Evolutionary conservation across 805 yeast species (phyloP).

Genomic region (Wickerhamiella azymoides): DNA sequence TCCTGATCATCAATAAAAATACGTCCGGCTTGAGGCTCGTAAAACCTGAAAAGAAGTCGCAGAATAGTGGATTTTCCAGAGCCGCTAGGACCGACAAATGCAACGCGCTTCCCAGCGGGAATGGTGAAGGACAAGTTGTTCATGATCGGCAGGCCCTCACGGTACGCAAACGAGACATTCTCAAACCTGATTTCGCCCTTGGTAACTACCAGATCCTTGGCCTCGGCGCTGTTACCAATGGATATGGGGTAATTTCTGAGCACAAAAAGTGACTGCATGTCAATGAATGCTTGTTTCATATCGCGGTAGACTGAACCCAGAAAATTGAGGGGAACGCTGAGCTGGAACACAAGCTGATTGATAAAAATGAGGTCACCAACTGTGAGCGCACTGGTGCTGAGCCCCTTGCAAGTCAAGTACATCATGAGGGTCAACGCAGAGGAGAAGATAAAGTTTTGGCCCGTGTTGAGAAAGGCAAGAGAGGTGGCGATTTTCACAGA

Average conservation of each 20-base stretch:
- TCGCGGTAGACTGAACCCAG: constrained; percentile 93
- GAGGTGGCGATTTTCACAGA: constrained; percentile 63
- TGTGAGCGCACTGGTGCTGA: constrained; percentile 64
- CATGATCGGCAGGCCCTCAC: constrained; percentile 74
- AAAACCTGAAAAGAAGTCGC: constrained; percentile 74
- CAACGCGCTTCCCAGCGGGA: constrained; percentile 84
- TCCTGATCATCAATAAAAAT: constrained; percentile 84
- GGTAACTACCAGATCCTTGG: constrained; percentile 43
- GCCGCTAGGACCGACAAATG: constrained; percentile 94
- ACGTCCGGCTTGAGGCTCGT: constrained; percentile 66
- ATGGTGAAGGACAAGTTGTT: constrained; percentile 68
- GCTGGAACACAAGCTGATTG: constrained; percentile 90
- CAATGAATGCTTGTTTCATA: constrained; percentile 78
- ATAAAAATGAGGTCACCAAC: constrained; percentile 93
- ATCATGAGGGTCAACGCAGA: constrained; percentile 89
- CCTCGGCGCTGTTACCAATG: constrained; percentile 48
- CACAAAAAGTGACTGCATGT: constrained; percentile 89
- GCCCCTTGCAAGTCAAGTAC: constrained; percentile 95
- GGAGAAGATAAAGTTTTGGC: constrained; percentile 70
- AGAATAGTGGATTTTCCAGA: constrained; percentile 88
- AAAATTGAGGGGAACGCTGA: constrained; percentile 88
- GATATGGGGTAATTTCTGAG: constrained; percentile 61
- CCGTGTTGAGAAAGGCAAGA: constrained; percentile 56
- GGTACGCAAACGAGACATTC: constrained; percentile 86
- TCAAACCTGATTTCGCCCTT: constrained; percentile 72